phyloP scores from a whole-genome alignment of 495 filamentous ascomycete genomes.

The Trichoderma reesei region DNA sequence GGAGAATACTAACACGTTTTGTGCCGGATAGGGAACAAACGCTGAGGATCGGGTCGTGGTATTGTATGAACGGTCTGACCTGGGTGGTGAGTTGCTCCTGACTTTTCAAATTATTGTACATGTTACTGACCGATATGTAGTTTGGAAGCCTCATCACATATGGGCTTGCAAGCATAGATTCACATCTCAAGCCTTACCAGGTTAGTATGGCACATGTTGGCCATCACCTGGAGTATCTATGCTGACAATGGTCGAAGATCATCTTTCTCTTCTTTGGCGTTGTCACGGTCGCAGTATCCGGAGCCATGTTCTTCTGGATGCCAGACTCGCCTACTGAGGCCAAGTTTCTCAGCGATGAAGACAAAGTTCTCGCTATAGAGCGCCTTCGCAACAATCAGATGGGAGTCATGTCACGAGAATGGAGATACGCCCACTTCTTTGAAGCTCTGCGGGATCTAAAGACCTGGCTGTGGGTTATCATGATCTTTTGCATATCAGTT shows the following conservation, averaged over 20 bases:
- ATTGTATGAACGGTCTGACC: constrained; percentile 42
- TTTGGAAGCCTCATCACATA: constrained; percentile 10
- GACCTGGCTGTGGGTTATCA: constrained; percentile 38
- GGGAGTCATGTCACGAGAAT: constrained; percentile 33
- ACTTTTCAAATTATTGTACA: not conserved
- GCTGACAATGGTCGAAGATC: constrained; percentile 48
- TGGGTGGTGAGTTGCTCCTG: constrained; percentile 21
- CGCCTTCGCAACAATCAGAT: constrained; percentile 38
- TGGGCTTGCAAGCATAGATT: not conserved
- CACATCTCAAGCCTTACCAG: constrained; percentile 34
- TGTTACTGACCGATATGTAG: not conserved
- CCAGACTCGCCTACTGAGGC: constrained; percentile 51
- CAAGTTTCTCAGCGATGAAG: constrained; percentile 47
- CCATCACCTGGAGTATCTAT: constrained; percentile 4
- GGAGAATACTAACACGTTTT: not conserved
- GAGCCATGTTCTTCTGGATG: constrained; percentile 35
- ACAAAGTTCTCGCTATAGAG: constrained; percentile 53
- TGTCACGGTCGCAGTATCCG: constrained; percentile 34
- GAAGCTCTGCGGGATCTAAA: constrained; percentile 55
- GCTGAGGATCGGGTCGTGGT: constrained; percentile 40
- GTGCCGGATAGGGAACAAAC: constrained; percentile 23
- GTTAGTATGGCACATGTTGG: constrained; percentile 28
- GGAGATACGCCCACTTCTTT: constrained; percentile 40
- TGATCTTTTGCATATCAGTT: constrained; percentile 42
- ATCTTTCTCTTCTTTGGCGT: constrained; percentile 48